A percentile compares a stretch with the other conserved stretches of the same genome.
Evolutionary conservation across 176 grass and related monocot species (phyloP).

Genomic region (Carex parvula): DNA sequence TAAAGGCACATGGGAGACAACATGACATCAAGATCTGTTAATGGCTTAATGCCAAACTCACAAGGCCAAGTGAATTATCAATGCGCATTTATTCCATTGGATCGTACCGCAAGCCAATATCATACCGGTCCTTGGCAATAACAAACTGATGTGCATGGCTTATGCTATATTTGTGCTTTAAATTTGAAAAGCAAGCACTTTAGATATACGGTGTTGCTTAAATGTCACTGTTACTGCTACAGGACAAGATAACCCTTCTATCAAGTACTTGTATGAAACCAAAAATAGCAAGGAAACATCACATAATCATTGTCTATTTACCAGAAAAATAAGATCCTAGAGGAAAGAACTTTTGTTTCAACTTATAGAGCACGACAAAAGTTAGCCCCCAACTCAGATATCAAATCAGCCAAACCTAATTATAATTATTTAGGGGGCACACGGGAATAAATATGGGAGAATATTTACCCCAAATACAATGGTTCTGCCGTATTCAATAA

Average conservation of each 20-base stretch:
- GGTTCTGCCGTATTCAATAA: background rate
- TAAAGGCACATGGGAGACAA: constrained; percentile 3
- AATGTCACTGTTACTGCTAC: background rate
- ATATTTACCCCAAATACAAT: background rate
- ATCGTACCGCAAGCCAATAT: background rate
- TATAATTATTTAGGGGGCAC: background rate
- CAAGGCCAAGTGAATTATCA: background rate
- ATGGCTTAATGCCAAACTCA: background rate
- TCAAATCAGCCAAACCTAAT: background rate
- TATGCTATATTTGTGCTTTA: background rate
- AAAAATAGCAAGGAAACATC: background rate
- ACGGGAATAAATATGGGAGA: background rate
- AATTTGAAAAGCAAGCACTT: background rate
- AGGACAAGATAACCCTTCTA: background rate
- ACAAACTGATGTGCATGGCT: background rate
- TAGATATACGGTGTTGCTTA: background rate
- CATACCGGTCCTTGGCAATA: background rate
- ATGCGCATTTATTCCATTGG: background rate
- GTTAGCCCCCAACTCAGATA: background rate
- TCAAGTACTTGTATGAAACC: background rate
- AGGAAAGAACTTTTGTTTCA: background rate
- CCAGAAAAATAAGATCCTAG: background rate
- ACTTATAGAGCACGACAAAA: background rate
- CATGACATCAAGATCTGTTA: background rate
- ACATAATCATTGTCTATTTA: background rate